These are phyloP conservation scores for Lachnellula hyalina DNA, from an alignment of 2,329 filamentous ascomycete species.

Conservation along the genomic window DNA sequence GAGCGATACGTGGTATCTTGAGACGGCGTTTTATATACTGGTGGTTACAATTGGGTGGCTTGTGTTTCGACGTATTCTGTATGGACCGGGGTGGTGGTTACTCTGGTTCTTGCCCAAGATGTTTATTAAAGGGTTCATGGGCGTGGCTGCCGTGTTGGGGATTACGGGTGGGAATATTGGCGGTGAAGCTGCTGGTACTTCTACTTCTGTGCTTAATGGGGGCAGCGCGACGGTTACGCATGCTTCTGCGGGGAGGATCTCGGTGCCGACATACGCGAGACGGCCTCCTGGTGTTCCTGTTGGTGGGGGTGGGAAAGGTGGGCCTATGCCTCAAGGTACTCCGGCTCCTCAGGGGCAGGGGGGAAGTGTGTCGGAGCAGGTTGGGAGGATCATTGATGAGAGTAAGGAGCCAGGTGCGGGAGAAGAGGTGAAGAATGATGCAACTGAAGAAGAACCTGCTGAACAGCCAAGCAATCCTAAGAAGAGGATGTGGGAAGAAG, in stretches of 20 bases:
- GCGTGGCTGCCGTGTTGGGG: conserved; percentile 49
- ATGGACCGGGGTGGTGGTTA: conserved; percentile 87
- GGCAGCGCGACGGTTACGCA: conserved; percentile 14
- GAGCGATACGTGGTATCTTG: conserved; percentile 96
- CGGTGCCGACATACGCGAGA: conserved; percentile 8
- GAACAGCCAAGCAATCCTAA: conserved; percentile 43
- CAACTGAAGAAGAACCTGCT: conserved; percentile 31
- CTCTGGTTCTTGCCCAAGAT: conserved; percentile 75
- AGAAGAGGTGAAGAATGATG: conserved; percentile 29
- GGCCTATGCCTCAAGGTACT: conserved; percentile 14
- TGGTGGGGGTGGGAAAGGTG: conserved; percentile 33
- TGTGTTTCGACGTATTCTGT: conserved; percentile 75
- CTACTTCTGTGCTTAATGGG: conserved; percentile 2
- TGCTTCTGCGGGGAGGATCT: conserved; percentile 17
- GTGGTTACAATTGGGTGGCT: conserved; percentile 76
- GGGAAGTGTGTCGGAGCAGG: conserved; percentile 43
- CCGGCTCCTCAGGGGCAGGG: conserved; percentile 22
- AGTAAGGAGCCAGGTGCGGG: conserved; percentile 29
- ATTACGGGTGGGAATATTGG: conserved; percentile 19
- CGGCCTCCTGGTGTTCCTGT: conserved; percentile 44
- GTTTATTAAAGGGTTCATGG: conserved; percentile 53
- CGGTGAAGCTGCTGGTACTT: conserved; percentile 14
- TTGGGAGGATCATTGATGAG: conserved; percentile 49
- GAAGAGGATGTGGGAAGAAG: conserved; percentile 58
- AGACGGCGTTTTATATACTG: conserved; percentile 82